phyloP scores from a whole-genome alignment of 495 filamentous ascomycete species.

The Daldinia grandis region DNA sequence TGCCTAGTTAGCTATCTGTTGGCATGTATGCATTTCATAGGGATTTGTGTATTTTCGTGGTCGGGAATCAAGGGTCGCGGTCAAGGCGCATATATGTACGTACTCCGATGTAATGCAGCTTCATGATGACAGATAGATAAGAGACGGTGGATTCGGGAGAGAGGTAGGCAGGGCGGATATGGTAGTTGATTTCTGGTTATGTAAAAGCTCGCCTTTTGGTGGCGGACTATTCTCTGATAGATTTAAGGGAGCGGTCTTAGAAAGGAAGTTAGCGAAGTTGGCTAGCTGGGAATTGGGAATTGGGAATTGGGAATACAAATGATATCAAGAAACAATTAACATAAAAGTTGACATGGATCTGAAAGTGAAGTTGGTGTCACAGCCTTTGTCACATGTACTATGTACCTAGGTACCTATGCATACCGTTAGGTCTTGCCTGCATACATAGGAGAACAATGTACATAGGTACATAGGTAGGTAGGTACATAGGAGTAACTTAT shows the following conservation, averaged over 20 bases:
- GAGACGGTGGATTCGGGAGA: constrained; percentile 4
- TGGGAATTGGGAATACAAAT: background rate
- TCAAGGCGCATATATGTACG: constrained; percentile 40
- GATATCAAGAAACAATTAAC: constrained; percentile 8
- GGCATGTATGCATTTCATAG: background rate
- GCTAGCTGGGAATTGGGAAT: background rate
- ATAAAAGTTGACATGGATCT: constrained; percentile 7
- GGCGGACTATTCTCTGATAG: background rate
- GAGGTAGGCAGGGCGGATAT: background rate
- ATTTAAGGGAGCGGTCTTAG: constrained; percentile 3
- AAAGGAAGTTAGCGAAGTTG: constrained; percentile 11
- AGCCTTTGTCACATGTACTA: constrained; percentile 34
- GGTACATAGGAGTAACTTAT: background rate
- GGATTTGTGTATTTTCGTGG: constrained; percentile 21
- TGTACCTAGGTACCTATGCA: background rate
- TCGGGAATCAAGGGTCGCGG: constrained; percentile 7
- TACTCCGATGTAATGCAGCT: constrained; percentile 94
- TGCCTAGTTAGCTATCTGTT: constrained; percentile 20
- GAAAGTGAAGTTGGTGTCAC: constrained; percentile 35
- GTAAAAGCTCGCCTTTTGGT: constrained; percentile 8
- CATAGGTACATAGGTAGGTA: too few species aligned
- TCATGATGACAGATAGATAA: constrained; percentile 69
- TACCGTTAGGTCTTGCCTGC: constrained; percentile 1
- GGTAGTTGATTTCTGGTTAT: background rate
- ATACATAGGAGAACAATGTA: background rate